Conservation (phyloP, 495 filamentous ascomycete genomes). For the Talaromyces liani region DNA sequence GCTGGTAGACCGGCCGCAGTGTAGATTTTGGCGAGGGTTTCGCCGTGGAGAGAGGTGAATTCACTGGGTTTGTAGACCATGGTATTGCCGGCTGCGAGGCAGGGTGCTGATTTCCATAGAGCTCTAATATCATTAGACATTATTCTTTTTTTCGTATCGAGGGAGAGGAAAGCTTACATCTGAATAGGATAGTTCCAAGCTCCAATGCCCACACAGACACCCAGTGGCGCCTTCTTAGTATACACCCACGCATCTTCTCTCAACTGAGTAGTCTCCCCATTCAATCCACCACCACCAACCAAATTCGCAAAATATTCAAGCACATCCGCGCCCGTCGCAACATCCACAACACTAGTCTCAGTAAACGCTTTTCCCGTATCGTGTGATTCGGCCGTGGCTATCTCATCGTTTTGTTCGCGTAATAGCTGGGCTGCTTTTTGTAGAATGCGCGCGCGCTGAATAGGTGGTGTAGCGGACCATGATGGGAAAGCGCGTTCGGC, state of each 20-base stretch:
- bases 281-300: conserved; percentile 59
- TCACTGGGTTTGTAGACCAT: conserved; percentile 87
- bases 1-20: conserved; percentile 64
- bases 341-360: conserved; percentile 69
- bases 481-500: conserved; percentile 54
- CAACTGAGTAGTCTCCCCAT: conserved; percentile 60
- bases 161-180: conserved; percentile 39
- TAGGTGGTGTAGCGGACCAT: conserved; percentile 59
- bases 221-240: conserved; percentile 64
- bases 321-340: conserved; percentile 67
- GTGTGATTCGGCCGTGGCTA: conserved; percentile 59
- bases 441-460: conserved; percentile 62
- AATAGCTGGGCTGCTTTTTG: conserved; percentile 59
- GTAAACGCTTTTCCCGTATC: conserved; percentile 71
- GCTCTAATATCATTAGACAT: conserved; percentile 35
- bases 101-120: conserved; percentile 78
- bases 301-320: conserved; percentile 71
- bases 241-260: conserved; percentile 68
- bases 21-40: conserved; percentile 62
- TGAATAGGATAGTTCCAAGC: conserved; percentile 86
- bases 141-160: not conserved
- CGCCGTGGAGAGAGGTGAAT: conserved; percentile 66
- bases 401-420: conserved; percentile 60
- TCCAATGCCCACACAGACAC: conserved; percentile 72
- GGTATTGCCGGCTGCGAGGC: conserved; percentile 74